phyloP scores from a whole-genome alignment of 495 filamentous ascomycete genomes.

The Aeminium ludgeri region DNA sequence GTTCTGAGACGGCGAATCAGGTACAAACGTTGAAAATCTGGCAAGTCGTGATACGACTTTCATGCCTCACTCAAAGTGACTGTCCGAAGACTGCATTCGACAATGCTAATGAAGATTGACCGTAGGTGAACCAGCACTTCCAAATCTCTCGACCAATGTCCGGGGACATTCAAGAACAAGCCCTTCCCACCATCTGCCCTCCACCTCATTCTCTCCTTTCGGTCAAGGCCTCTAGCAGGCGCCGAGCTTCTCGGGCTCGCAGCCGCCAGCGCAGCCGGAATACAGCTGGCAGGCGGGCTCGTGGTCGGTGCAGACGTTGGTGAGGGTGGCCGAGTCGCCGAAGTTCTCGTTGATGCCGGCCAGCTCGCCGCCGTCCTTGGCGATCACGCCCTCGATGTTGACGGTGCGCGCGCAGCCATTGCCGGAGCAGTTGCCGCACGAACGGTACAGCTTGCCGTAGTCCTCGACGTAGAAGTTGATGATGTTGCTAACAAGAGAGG shows the following conservation, averaged over 20 bases:
- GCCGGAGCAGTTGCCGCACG: slow-evolving; percentile 40
- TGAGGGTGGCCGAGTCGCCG: slow-evolving; percentile 27
- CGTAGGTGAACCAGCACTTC: too few species aligned
- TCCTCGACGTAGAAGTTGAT: slow-evolving; percentile 35
- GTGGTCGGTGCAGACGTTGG: slow-evolving; percentile 16
- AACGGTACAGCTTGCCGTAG: slow-evolving; percentile 37
- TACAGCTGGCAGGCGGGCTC: slow-evolving; percentile 30
- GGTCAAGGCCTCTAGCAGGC: neutral
- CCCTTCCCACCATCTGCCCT: too few species aligned
- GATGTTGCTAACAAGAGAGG: slow-evolving; percentile 18
- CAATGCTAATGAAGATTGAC: too few species aligned
- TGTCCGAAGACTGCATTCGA: too few species aligned
- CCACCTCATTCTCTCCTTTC: neutral
- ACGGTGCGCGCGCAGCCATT: slow-evolving; percentile 27
- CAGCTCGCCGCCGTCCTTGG: slow-evolving; percentile 28
- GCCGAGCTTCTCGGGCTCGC: slow-evolving; percentile 20
- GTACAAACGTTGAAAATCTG: too few species aligned
- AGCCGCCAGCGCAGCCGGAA: slow-evolving; percentile 26
- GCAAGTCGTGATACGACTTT: too few species aligned
- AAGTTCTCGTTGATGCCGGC: slow-evolving; percentile 37
- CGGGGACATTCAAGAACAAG: too few species aligned
- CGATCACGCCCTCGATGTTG: slow-evolving; percentile 32
- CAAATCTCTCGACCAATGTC: too few species aligned
- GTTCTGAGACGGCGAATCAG: too few species aligned
- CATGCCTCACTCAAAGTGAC: too few species aligned